Base-by-base conservation (phyloP, 2,329 filamentous ascomycete genomes). In the Knoxdaviesia capensis region DNA sequence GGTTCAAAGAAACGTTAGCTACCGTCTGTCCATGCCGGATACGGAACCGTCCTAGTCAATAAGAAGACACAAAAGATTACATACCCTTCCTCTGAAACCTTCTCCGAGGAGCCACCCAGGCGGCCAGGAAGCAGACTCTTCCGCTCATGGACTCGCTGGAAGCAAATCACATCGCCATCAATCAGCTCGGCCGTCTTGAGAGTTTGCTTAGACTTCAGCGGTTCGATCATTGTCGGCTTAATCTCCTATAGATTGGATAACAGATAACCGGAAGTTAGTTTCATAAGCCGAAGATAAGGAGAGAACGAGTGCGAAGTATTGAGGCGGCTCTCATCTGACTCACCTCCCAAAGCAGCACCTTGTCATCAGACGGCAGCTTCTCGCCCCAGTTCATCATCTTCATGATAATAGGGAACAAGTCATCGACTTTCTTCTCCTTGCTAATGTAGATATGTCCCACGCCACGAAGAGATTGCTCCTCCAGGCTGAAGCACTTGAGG, bases 221-320 rank as follows among this genome's bases (percentile, higher is more conserved):
- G 70, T 55, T 98, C 92, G 49, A 98, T 94, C 87, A 96, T 96
- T 46, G 77, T 83, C 41, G 87, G 86, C 61, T 96, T 98, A 61
- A 98, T 96, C 64, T 98, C 90, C 69, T 74, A 35, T 35, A 9
- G 2, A 20, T 20, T 20, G 20, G 20, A 20, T 20, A 20, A 20
- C 2, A 20, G 20, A 45, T 32, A 20, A 20, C 20, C 20, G 20
- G 20, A 20, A 20, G 20, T 20, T 20, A 20, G 20, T 20, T 20
- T 3, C 20, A 20, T 20, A 20, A 20, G 20, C 20, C 20, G 3
- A 20, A 20, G 20, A 20, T 20, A 2, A 20, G 20, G 3, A 20
- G 20, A 20, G 20, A 20, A 20, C 20, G 20, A 3, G 3, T 20
- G 20, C 20, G 20, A 2, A 20, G 20, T 20, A 20, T 20, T 20